These are phyloP conservation scores for Salix exigua DNA, from an alignment of 345 rosid genomes.

Conservation along the genomic window DNA sequence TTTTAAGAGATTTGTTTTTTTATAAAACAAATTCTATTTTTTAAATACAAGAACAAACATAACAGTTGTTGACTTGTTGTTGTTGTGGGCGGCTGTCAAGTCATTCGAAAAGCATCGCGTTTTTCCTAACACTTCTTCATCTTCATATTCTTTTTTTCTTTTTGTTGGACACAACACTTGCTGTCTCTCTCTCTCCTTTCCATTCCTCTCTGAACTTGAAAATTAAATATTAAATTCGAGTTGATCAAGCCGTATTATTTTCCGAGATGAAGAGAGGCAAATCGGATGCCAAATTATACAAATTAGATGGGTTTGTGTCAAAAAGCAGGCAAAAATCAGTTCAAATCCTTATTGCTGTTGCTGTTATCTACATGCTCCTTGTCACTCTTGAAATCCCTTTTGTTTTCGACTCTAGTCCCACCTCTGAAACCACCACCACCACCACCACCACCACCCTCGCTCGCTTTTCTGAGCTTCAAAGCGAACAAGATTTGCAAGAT, in stretches of 20 bases:
- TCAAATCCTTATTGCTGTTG: conserved; percentile 56
- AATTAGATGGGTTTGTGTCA: conserved; percentile 39
- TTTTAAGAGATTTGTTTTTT: too few species aligned
- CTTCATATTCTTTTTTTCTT: too few species aligned
- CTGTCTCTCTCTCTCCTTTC: too few species aligned
- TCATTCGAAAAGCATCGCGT: too few species aligned
- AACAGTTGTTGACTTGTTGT: too few species aligned
- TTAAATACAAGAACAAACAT: too few species aligned
- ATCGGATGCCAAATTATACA: conserved; percentile 36
- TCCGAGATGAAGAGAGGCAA: conserved; percentile 54
- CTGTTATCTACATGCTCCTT: conserved; percentile 49
- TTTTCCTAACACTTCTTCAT: too few species aligned
- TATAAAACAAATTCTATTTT: too few species aligned
- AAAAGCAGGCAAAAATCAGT: conserved; percentile 62
- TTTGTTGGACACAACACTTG: too few species aligned
- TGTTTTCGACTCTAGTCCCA: conserved; percentile 52
- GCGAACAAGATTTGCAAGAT: conserved; percentile 40
- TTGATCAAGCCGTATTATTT: not conserved
- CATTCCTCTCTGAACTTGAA: not conserved
- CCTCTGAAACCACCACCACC: conserved; percentile 35
- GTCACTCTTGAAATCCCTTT: conserved; percentile 79
- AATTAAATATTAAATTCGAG: not conserved
- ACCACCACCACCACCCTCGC: conserved; percentile 15
- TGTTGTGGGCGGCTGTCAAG: too few species aligned
- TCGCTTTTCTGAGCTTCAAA: conserved; percentile 45